These are phyloP conservation scores for Capsella rubella DNA, from an alignment of 441 rosid genomes.

Conservation along the genomic window DNA sequence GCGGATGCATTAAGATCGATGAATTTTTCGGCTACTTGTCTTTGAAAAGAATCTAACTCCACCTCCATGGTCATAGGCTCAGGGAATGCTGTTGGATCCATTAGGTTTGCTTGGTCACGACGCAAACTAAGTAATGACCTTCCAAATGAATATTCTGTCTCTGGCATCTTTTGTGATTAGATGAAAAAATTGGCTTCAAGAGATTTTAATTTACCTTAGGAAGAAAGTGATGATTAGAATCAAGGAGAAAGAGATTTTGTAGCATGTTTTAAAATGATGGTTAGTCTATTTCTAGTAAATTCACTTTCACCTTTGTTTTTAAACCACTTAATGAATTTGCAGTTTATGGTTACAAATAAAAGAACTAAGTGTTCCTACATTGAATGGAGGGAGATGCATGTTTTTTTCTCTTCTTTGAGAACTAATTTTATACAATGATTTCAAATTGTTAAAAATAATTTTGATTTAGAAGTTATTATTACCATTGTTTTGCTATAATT, in stretches of 20 bases:
- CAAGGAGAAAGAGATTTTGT: background rate
- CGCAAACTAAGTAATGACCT: conserved; percentile 70
- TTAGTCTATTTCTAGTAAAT: conserved; percentile 26
- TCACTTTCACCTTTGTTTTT: conserved; percentile 26
- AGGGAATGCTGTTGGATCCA: conserved; percentile 44
- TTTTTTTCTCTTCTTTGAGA: background rate
- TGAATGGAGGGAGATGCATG: conserved; percentile 10
- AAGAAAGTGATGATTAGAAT: background rate
- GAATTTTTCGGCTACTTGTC: conserved; percentile 64
- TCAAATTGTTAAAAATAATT: background rate
- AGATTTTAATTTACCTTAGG: background rate
- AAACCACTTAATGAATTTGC: background rate
- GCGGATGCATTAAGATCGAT: conserved; percentile 54
- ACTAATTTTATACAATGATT: background rate
- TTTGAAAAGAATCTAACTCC: conserved; percentile 76
- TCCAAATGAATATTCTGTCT: conserved; percentile 66
- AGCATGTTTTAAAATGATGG: background rate
- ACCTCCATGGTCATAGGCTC: conserved; percentile 44
- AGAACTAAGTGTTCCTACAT: background rate
- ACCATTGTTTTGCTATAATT: background rate
- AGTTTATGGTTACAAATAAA: conserved; percentile 25
- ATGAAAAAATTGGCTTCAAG: background rate
- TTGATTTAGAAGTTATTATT: background rate
- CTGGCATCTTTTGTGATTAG: conserved; percentile 62
- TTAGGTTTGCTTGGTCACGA: conserved; percentile 70